Conservation (phyloP, 257 asterid species). For the Cinchona pubescens region DNA sequence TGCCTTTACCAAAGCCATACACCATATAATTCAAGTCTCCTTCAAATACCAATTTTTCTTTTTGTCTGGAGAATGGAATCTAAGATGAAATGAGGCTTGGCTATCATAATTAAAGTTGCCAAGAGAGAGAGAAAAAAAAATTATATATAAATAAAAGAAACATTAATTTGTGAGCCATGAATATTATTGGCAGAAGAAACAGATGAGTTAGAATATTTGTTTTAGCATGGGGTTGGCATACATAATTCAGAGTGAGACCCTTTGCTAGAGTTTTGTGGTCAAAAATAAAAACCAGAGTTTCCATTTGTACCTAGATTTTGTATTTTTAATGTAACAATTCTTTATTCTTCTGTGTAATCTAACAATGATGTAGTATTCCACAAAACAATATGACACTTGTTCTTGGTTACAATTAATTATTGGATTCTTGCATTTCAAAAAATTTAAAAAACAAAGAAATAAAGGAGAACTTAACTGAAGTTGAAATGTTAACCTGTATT, state of each 20-base stretch:
- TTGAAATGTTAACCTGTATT: too few relatives aligned
- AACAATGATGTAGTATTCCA: too few relatives aligned
- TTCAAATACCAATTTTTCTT: not conserved
- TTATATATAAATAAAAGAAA: not conserved
- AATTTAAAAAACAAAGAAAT: too few relatives aligned
- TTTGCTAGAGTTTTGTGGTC: not conserved
- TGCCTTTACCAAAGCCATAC: conserved; percentile 45
- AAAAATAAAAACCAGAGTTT: not conserved
- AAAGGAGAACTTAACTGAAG: too few relatives aligned
- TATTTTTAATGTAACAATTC: not conserved
- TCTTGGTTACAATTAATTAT: too few relatives aligned
- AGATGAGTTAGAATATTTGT: not conserved
- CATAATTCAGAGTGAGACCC: not conserved
- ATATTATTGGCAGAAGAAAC: not conserved
- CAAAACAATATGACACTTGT: too few relatives aligned
- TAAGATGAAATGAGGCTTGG: not conserved
- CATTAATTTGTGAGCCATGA: not conserved
- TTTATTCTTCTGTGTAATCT: not conserved
- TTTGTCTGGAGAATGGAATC: not conserved
- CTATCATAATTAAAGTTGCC: not conserved
- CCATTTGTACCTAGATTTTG: not conserved
- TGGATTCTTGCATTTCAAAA: too few relatives aligned
- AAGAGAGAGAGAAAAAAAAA: not conserved
- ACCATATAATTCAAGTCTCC: conserved; percentile 14
- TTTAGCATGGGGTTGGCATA: not conserved